phyloP scores from a whole-genome alignment of 495 filamentous ascomycete genomes.

The Podospora didyma region DNA sequence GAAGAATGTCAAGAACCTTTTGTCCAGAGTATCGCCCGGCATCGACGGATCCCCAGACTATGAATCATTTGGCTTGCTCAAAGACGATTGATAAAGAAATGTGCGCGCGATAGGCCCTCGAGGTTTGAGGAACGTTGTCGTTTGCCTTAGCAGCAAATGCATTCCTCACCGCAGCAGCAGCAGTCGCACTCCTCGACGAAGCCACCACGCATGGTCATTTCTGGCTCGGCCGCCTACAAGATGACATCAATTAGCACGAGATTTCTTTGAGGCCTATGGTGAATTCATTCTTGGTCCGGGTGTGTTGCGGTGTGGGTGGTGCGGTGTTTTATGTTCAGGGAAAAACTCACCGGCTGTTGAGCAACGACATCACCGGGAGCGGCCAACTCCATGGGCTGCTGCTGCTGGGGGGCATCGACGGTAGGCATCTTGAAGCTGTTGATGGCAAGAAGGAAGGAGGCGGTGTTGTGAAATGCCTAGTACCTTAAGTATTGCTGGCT shows the following conservation, averaged over 20 bases:
- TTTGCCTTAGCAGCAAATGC: constrained; percentile 25
- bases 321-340: neutral
- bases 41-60: too few relatives aligned
- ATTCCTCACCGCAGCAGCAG: constrained; percentile 25
- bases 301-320: neutral
- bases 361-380: constrained; percentile 18
- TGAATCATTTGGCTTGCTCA: too few relatives aligned
- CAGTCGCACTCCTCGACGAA: constrained; percentile 28
- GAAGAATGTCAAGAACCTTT: too few relatives aligned
- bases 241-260: neutral
- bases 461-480: neutral
- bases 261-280: neutral
- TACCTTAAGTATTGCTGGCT: too few relatives aligned
- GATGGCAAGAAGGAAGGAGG: neutral
- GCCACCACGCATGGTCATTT: constrained; percentile 27
- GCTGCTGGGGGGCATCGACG: constrained; percentile 20
- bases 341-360: constrained; percentile 23
- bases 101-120: too few relatives aligned
- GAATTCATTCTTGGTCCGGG: neutral
- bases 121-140: too few relatives aligned
- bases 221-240: constrained; percentile 19
- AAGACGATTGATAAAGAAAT: too few relatives aligned
- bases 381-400: constrained; percentile 26
- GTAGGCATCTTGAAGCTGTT: constrained; percentile 19
- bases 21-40: too few relatives aligned